These are phyloP conservation scores for Drechslera avenae DNA, from an alignment of 2,329 filamentous ascomycete genomes.

Conservation along the genomic window DNA sequence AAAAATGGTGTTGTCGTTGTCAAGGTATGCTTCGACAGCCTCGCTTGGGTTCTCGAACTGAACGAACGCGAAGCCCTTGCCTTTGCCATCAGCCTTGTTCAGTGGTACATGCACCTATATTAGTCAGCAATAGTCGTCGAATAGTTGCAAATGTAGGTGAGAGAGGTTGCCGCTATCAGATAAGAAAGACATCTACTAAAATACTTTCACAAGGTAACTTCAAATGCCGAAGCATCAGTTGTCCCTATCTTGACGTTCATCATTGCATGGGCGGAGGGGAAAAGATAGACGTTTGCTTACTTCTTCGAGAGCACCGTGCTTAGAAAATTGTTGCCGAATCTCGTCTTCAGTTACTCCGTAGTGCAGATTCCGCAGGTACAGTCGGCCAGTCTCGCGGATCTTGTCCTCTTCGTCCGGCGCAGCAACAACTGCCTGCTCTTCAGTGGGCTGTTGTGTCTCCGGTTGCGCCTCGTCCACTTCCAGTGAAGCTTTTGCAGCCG, in stretches of 20 bases:
- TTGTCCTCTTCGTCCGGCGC: constrained; percentile 59
- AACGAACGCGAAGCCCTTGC: constrained; percentile 90
- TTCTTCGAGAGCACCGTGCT: constrained; percentile 81
- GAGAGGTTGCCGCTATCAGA: constrained; percentile 65
- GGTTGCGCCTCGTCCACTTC: constrained; percentile 14
- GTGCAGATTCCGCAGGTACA: constrained; percentile 88
- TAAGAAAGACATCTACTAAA: constrained; percentile 99
- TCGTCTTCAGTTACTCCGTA: constrained; percentile 81
- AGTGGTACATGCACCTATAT: constrained; percentile 84
- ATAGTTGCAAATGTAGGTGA: background rate
- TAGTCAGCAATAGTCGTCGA: constrained; percentile 23
- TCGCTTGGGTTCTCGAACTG: constrained; percentile 74
- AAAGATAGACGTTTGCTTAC: constrained; percentile 61
- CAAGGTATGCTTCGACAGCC: constrained; percentile 78
- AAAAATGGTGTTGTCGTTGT: constrained; percentile 82
- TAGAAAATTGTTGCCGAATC: constrained; percentile 71
- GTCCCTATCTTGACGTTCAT: constrained; percentile 99
- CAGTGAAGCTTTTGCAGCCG: constrained; percentile 15
- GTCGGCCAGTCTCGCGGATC: constrained; percentile 73
- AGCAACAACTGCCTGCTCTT: constrained; percentile 47
- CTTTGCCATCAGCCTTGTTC: constrained; percentile 69
- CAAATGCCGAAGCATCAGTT: constrained; percentile 93
- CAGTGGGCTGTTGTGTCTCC: constrained; percentile 8
- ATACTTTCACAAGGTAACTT: constrained; percentile 91
- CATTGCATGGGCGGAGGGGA: constrained; percentile 56